Evolutionary conservation across 1,284 basidiomycete genomes (phyloP).

Genomic region (Sporisorium scitamineum): DNA sequence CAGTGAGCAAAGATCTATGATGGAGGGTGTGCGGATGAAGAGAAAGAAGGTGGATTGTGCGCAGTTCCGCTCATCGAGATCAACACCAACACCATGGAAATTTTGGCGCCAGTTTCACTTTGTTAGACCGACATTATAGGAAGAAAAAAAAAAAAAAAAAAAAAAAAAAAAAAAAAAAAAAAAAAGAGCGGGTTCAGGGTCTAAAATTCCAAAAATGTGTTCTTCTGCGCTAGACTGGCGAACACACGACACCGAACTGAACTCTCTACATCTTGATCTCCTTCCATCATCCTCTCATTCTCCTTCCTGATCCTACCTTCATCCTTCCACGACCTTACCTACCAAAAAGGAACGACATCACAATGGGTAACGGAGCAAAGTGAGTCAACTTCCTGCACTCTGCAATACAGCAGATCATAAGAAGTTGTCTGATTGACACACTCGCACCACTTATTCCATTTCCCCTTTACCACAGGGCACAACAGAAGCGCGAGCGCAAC

Average conservation of each 20-base stretch:
- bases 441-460: neutral
- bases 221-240: neutral
- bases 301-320: neutral
- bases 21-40: neutral
- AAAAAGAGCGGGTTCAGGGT: neutral
- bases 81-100: neutral
- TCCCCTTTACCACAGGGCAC: conserved; percentile 43
- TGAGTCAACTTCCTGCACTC: conserved; percentile 13
- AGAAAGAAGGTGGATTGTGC: conserved; percentile 1
- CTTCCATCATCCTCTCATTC: conserved; percentile 1
- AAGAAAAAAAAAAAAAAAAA: neutral
- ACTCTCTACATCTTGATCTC: neutral
- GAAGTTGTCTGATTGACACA: neutral
- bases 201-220: conserved; percentile 7
- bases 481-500: conserved; percentile 68
- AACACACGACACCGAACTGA: conserved; percentile 2
- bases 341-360: neutral
- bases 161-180: neutral
- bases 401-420: neutral
- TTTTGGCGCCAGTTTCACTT: neutral
- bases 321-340: neutral
- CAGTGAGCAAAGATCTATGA: neutral
- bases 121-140: neutral
- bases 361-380: conserved; percentile 64
- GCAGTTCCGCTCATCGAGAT: neutral